Evolutionary conservation across 2,329 filamentous ascomycete species (phyloP).

Genomic region (Clarireedia monteithiana): DNA sequence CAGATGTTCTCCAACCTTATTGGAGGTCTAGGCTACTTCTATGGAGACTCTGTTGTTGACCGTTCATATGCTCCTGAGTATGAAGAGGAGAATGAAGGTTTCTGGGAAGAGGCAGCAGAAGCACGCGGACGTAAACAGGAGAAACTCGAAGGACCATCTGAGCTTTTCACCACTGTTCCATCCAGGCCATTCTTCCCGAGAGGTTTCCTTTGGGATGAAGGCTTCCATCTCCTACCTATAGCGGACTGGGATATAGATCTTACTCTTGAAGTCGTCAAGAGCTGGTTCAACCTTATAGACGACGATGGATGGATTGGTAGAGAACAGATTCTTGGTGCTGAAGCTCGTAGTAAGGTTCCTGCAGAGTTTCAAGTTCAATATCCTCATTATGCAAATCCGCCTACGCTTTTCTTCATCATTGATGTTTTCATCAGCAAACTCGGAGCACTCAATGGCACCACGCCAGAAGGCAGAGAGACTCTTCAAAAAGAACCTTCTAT

Average conservation of each 20-base stretch:
- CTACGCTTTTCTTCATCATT: slow-evolving; percentile 85
- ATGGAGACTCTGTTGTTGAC: slow-evolving; percentile 82
- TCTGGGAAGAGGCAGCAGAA: slow-evolving; percentile 86
- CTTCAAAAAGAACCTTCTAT: slow-evolving; percentile 38
- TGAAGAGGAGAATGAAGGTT: slow-evolving; percentile 89
- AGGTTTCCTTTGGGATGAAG: slow-evolving; percentile 97
- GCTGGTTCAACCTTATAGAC: slow-evolving; percentile 95
- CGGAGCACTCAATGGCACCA: slow-evolving; percentile 43
- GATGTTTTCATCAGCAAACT: slow-evolving; percentile 78
- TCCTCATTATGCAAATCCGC: slow-evolving; percentile 94
- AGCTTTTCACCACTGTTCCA: slow-evolving; percentile 85
- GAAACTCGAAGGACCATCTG: slow-evolving; percentile 69
- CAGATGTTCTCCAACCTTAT: slow-evolving; percentile 91
- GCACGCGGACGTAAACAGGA: slow-evolving; percentile 64
- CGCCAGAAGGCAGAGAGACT: slow-evolving; percentile 36
- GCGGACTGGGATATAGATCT: slow-evolving; percentile 92
- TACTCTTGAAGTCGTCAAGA: slow-evolving; percentile 78
- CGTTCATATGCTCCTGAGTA: slow-evolving; percentile 88
- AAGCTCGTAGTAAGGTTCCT: slow-evolving; percentile 93
- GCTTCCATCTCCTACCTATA: slow-evolving; percentile 87
- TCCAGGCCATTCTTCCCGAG: slow-evolving; percentile 94
- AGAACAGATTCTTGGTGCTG: slow-evolving; percentile 86
- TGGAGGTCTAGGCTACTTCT: slow-evolving; percentile 92
- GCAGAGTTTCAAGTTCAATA: slow-evolving; percentile 91
- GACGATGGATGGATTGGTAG: slow-evolving; percentile 96